phyloP scores from a whole-genome alignment of 1,284 basidiomycete genomes.

The Phlebopus sp. region DNA sequence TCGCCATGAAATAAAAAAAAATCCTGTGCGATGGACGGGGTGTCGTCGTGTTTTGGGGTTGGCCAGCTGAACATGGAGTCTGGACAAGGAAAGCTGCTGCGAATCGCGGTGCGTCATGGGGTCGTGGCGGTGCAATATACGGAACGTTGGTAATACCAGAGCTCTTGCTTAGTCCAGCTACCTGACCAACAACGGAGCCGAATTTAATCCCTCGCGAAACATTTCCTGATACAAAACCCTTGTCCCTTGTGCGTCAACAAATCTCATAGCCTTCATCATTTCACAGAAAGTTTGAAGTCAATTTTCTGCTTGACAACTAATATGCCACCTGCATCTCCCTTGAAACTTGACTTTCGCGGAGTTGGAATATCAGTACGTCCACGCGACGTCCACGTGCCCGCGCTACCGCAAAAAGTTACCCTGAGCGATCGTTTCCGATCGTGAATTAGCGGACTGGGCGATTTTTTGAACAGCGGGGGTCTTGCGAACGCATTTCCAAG shows the following conservation, averaged over 20 bases:
- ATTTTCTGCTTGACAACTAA: no score
- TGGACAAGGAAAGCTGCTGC: background rate
- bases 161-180: background rate
- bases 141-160: background rate
- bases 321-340: background rate
- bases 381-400: conserved; percentile 8
- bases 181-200: background rate
- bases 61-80: background rate
- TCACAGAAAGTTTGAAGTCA: background rate
- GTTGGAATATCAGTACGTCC: background rate
- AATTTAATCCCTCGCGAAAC: background rate
- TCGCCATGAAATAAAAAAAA: no score
- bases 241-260: no score
- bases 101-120: background rate
- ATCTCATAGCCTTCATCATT: background rate
- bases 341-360: background rate
- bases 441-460: no score
- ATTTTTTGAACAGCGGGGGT: background rate
- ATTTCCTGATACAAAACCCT: no score
- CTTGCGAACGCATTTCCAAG: background rate
- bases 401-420: conserved; percentile 2
- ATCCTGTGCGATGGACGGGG: no score
- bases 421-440: background rate
- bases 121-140: background rate
- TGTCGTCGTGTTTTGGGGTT: background rate